Evolutionary conservation across 257 asterid species (phyloP), one percentile per base, ranked within the genome.

Genomic region (Solanum verrucosum): DNA sequence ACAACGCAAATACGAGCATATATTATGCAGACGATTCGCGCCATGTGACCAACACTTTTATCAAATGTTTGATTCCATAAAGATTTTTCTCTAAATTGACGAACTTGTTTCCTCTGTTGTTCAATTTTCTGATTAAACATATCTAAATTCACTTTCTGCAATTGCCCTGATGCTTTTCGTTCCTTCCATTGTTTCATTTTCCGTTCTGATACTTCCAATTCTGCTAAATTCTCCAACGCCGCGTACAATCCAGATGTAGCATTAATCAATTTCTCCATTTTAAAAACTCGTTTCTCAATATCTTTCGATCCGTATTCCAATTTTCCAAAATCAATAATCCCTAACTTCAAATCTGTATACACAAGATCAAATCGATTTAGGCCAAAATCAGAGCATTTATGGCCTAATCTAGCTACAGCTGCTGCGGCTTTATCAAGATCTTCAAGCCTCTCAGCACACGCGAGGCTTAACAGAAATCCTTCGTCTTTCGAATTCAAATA

Each of bases 41-140:
- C 96, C 97, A 95, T 93, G 2, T 93, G 86, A 25, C 89, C 90
- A 4, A 94, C 97, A 29, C 90, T 87, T 68, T 91, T 93, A 84
- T 96, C 98, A 84, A 93, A 95, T 13, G 95, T 89, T 88, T 91
- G 90, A 38, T 82, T 77, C 98, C 99, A 96, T 7, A 96, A 89
- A 0, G 98, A 96, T 42, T 87, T 87, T n/a, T 90, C 98, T 37
- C 91, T 88, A 1, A 92, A 91, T 87, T 87, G 90, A 0, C 89
- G 92, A 37, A 94, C 98, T 75, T 93, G 92, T 49, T 90, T 92
- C 10, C 98, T 90, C 84, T 94, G 99, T 25, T 90, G 72, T 21
- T 92, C 97, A 11, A 96, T 68, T 83, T 92, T 95, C 75, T 86
- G 92, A 35, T 52, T 13, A 25, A 93, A 93, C 49, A 59, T 73